phyloP scores from a whole-genome alignment of 2,329 filamentous ascomycete species.

The Nannizzia gypsea region DNA sequence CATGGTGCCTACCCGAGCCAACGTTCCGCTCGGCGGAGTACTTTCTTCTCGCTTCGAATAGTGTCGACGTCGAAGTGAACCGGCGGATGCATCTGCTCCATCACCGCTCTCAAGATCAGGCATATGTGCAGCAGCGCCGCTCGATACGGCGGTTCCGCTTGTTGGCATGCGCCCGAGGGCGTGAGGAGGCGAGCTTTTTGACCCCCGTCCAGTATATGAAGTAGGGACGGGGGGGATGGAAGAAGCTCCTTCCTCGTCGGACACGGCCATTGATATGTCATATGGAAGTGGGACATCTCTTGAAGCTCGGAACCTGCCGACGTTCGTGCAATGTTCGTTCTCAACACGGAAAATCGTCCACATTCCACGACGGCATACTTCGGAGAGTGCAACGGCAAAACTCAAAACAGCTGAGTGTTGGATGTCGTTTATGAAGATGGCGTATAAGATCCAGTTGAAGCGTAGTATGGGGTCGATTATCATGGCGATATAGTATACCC shows the following conservation, averaged over 20 bases:
- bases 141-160: slow-evolving; percentile 10
- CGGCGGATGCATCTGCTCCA: slow-evolving; percentile 5
- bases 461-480: slow-evolving; percentile 69
- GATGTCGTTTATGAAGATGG: slow-evolving; percentile 63
- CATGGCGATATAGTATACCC: slow-evolving; percentile 83
- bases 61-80: slow-evolving; percentile 13
- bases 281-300: slow-evolving; percentile 83
- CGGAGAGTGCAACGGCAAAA: slow-evolving; percentile 65
- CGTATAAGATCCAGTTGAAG: slow-evolving; percentile 91
- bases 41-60: slow-evolving; percentile 19
- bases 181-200: background rate
- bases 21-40: slow-evolving; percentile 21
- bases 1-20: slow-evolving; percentile 51
- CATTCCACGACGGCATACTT: slow-evolving; percentile 73
- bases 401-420: slow-evolving; percentile 76
- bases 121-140: slow-evolving; percentile 13
- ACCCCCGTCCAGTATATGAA: background rate
- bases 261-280: slow-evolving; percentile 29
- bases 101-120: slow-evolving; percentile 10
- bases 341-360: slow-evolving; percentile 93
- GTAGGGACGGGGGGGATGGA: background rate
- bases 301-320: slow-evolving; percentile 77
- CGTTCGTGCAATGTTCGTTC: slow-evolving; percentile 93
- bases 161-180: background rate
- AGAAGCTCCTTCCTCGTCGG: background rate